Conservation (phyloP, 2,329 filamentous ascomycete species). For the Monilinia laxa region DNA sequence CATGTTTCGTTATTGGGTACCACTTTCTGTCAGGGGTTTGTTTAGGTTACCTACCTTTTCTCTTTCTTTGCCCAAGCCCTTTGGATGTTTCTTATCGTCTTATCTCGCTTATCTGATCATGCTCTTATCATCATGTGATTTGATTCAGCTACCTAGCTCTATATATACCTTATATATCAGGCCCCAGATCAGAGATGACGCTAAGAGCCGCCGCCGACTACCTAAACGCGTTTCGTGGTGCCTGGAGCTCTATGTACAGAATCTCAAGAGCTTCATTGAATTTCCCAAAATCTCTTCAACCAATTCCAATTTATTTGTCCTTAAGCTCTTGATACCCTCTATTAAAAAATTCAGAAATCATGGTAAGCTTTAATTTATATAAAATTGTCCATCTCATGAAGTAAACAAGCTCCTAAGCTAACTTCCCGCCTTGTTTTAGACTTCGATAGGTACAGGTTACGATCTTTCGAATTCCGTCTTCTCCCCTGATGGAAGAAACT, state of each 20-base stretch:
- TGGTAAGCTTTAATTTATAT: constrained; percentile 37
- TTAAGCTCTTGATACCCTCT: constrained; percentile 18
- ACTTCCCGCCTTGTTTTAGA: constrained; percentile 55
- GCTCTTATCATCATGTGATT: constrained; percentile 14
- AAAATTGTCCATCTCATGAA: not conserved
- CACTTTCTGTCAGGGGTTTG: constrained; percentile 1
- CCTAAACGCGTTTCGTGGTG: constrained; percentile 38
- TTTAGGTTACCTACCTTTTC: not conserved
- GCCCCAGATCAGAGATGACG: constrained; percentile 4
- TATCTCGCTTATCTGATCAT: constrained; percentile 7
- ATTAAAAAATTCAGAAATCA: constrained; percentile 31
- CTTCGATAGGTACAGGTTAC: constrained; percentile 99
- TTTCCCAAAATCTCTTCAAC: constrained; percentile 25
- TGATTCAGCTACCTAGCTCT: no score
- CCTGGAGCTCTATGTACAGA: constrained; percentile 36
- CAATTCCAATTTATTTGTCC: constrained; percentile 24
- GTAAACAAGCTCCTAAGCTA: constrained; percentile 26
- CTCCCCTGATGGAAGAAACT: constrained; percentile 97
- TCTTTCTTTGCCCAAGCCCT: not conserved
- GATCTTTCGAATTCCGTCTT: constrained; percentile 99
- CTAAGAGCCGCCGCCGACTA: constrained; percentile 24
- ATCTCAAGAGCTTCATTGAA: constrained; percentile 32
- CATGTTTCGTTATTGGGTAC: not conserved
- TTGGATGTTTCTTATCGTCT: not conserved
- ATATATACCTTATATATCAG: constrained; percentile 1